A percentile compares a stretch with the other conserved stretches of the same genome.
These are phyloP conservation scores for Arthrobotrys musiformis DNA, from an alignment of 2,329 filamentous ascomycete genomes.

Conservation along the genomic window DNA sequence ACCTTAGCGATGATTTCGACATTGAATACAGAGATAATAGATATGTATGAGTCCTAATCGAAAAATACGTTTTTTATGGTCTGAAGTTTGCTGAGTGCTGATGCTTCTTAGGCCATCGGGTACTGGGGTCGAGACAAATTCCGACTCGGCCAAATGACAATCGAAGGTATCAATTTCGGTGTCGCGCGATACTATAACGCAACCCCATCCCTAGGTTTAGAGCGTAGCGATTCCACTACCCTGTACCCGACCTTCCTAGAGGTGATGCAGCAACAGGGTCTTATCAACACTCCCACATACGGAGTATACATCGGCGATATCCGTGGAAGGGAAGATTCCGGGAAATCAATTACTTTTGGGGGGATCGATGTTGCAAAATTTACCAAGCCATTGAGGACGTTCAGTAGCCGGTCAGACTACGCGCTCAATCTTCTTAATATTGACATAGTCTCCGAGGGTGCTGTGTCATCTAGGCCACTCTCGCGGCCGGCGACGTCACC, in stretches of 20 bases:
- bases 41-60: conserved; percentile 8
- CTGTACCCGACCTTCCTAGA: conserved; percentile 31
- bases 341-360: conserved; percentile 38
- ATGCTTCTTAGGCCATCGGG: conserved; percentile 3
- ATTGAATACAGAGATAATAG: conserved; percentile 15
- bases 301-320: conserved; percentile 32
- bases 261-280: conserved; percentile 7
- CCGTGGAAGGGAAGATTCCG: conserved; percentile 14
- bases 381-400: conserved; percentile 8
- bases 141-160: conserved; percentile 32
- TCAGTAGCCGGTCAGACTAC: background rate
- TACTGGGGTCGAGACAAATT: conserved; percentile 28
- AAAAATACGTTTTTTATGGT: background rate
- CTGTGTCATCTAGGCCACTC: background rate
- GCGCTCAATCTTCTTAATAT: background rate
- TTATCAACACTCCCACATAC: conserved; percentile 35
- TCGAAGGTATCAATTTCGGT: conserved; percentile 32
- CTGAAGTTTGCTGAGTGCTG: background rate
- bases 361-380: conserved; percentile 40
- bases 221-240: background rate
- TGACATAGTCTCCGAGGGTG: background rate
- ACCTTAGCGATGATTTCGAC: conserved; percentile 20
- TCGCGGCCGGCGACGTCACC: background rate
- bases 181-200: conserved; percentile 25
- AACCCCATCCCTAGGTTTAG: conserved; percentile 13